phyloP scores from a whole-genome alignment of 257 asterid species.

The Solanum clarkiae region DNA sequence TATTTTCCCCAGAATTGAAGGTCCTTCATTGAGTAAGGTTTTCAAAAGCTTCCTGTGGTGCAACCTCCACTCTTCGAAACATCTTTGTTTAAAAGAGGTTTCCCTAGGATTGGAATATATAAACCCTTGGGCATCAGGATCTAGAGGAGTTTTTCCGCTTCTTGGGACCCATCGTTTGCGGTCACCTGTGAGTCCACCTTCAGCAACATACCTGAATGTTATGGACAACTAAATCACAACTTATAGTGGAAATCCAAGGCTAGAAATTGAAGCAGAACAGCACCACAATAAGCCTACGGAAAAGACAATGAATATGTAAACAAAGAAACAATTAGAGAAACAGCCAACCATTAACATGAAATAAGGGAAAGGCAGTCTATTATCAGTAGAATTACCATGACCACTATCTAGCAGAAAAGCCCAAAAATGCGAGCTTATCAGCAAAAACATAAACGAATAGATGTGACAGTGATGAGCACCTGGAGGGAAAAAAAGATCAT shows the following conservation, averaged over 20 bases:
- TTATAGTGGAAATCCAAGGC: not conserved
- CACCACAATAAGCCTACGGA: not conserved
- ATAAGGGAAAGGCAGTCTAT: not conserved
- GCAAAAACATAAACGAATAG: not conserved
- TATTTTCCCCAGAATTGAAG: conserved; percentile 58
- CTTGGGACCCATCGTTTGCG: conserved; percentile 99
- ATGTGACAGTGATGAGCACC: not conserved
- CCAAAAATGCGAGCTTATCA: not conserved
- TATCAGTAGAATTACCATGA: not conserved
- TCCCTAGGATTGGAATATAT: conserved; percentile 81
- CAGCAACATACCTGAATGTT: conserved; percentile 69
- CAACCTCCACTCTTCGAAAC: conserved; percentile 79
- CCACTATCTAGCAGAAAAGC: not conserved
- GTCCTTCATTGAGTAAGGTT: conserved; percentile 82
- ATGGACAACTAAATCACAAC: conserved; percentile 16
- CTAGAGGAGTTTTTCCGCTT: conserved; percentile 92
- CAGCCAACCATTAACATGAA: not conserved
- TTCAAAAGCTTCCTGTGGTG: conserved; percentile 80
- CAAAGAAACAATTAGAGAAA: not conserved
- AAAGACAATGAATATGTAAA: not conserved
- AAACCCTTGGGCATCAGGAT: conserved; percentile 93
- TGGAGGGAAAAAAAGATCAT: not conserved
- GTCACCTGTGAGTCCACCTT: conserved; percentile 98
- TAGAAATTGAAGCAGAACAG: not conserved
- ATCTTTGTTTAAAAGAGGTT: conserved; percentile 91